A percentile compares a stretch with the other conserved stretches of the same genome.
Evolutionary conservation across 225 moss, liverwort and hornwort genomes (phyloP).

Genomic region (Pseudisothecium myosuroides): DNA sequence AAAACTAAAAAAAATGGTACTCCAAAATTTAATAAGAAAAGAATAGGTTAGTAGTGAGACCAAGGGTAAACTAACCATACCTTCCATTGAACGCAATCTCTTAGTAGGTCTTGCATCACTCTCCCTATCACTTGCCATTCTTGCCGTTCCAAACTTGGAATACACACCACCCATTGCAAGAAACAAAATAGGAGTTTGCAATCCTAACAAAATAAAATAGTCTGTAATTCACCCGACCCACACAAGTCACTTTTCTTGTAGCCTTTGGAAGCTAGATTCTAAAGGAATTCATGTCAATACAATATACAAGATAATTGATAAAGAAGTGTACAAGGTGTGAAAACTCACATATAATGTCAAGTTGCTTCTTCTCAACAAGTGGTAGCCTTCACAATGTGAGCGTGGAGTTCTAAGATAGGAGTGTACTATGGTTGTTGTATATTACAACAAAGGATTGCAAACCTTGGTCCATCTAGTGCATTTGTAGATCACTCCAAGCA

Average conservation of each 20-base stretch:
- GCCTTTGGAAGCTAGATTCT: not conserved
- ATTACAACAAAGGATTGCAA: too few relatives aligned
- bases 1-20: rapidly evolving
- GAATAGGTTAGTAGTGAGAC: not conserved
- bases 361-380: not conserved
- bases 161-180: not conserved
- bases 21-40: not conserved
- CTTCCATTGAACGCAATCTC: not conserved
- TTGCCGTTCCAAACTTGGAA: not conserved
- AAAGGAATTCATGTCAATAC: not conserved
- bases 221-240: rapidly evolving
- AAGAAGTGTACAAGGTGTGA: rapidly evolving
- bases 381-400: rapidly evolving
- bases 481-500: not conserved
- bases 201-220: rapidly evolving
- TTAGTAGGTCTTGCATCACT: not conserved
- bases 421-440: not conserved
- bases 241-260: not conserved
- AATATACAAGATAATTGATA: not conserved
- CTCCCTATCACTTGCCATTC: too few relatives aligned
- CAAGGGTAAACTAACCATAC: not conserved
- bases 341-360: not conserved
- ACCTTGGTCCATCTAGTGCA: not conserved
- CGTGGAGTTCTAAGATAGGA: rapidly evolving
- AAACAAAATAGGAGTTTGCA: rapidly evolving